Evolutionary conservation across 179 eudicot species (phyloP).

Genomic region (Beta macrorhiza): DNA sequence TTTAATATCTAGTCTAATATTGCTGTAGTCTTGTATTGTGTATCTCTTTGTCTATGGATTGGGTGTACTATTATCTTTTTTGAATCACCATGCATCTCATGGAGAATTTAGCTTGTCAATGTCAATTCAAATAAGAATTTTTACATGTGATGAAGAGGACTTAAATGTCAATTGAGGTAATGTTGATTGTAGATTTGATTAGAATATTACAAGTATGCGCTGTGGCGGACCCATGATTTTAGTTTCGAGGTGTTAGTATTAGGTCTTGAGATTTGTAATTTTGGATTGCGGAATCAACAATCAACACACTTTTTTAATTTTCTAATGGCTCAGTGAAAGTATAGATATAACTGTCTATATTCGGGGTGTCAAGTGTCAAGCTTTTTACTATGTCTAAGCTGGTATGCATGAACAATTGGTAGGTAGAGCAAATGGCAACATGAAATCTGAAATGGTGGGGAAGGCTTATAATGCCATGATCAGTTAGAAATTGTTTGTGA

Average conservation of each 20-base stretch:
- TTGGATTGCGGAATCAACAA: too few relatives aligned
- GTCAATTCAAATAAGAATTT: background rate
- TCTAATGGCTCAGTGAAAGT: too few relatives aligned
- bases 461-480: background rate
- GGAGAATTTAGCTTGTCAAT: background rate
- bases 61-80: background rate
- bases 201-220: background rate
- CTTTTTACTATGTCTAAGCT: background rate
- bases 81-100: background rate
- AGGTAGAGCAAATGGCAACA: background rate
- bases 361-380: too few relatives aligned
- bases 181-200: background rate
- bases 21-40: background rate
- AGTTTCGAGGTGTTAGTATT: too few relatives aligned
- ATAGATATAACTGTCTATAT: too few relatives aligned
- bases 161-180: background rate
- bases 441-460: background rate
- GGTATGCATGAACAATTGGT: background rate
- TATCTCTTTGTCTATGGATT: background rate
- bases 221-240: too few relatives aligned
- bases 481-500: background rate
- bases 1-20: background rate
- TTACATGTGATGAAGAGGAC: background rate
- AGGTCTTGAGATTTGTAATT: too few relatives aligned
- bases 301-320: too few relatives aligned